A percentile compares a stretch with the other conserved stretches of the same genome.
Conservation (phyloP, 345 rosid species). For the Combretum micranthum region DNA sequence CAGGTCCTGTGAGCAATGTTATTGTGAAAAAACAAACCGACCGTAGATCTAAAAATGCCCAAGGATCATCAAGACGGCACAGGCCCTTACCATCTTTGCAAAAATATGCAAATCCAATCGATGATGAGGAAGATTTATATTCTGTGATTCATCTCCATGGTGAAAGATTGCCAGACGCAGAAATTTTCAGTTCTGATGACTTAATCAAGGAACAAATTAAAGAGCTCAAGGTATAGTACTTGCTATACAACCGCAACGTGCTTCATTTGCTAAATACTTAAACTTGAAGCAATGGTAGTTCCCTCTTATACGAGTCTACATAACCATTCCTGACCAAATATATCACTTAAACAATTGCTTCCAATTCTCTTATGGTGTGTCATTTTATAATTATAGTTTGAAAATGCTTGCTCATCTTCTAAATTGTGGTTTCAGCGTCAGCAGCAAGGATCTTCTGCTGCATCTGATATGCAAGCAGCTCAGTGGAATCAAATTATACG, state of each 20-base stretch:
- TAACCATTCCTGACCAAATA: too few species aligned
- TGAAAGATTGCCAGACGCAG: constrained; percentile 17
- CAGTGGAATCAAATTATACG: constrained; percentile 62
- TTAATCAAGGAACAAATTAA: constrained; percentile 45
- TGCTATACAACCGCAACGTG: neutral
- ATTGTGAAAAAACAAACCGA: constrained; percentile 35
- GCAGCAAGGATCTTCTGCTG: constrained; percentile 52
- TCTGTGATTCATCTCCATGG: constrained; percentile 35
- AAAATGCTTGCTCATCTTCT: neutral
- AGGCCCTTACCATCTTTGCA: constrained; percentile 59
- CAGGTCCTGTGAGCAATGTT: constrained; percentile 72
- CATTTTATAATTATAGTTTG: neutral
- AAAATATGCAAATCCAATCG: constrained; percentile 38
- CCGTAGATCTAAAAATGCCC: constrained; percentile 15
- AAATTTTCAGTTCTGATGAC: constrained; percentile 31
- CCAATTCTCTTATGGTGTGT: too few species aligned
- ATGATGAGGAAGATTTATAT: constrained; percentile 26
- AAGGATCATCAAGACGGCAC: constrained; percentile 44
- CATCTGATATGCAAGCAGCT: constrained; percentile 54
- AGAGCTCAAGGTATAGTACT: constrained; percentile 54
- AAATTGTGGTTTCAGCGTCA: constrained; percentile 14
- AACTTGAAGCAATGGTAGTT: too few species aligned
- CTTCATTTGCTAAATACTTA: too few species aligned
- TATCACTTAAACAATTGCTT: too few species aligned
- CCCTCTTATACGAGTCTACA: too few species aligned